Conservation (phyloP, 768 basidiomycete genomes). For the Phlebiopsis gigantea region DNA sequence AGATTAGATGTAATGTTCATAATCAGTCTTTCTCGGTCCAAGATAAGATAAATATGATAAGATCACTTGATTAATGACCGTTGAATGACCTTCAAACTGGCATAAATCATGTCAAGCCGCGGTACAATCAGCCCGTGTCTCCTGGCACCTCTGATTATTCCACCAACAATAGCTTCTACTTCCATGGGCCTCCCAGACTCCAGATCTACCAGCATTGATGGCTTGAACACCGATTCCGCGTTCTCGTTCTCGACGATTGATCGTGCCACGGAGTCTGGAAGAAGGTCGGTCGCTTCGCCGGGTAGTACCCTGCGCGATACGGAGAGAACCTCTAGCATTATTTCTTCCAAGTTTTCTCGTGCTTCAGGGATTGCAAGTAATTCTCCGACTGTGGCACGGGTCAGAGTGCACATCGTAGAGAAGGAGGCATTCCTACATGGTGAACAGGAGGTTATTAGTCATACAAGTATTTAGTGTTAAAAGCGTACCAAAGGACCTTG, state of each 20-base stretch:
- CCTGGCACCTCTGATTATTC: slow-evolving; percentile 18
- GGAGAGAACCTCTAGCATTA: slow-evolving; percentile 27
- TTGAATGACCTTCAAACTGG: slow-evolving; percentile 20
- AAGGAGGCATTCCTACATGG: slow-evolving; percentile 26
- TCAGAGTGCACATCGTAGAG: slow-evolving; percentile 27
- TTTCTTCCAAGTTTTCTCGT: slow-evolving; percentile 15
- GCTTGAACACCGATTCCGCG: slow-evolving; percentile 25
- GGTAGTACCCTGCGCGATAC: slow-evolving; percentile 23
- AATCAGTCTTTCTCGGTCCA: background rate
- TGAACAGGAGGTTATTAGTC: background rate
- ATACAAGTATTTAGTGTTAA: background rate
- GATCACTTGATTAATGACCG: background rate
- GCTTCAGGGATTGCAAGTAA: slow-evolving; percentile 18
- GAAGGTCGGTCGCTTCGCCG: slow-evolving; percentile 4
- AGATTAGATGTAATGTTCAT: background rate
- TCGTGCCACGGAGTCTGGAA: slow-evolving; percentile 22
- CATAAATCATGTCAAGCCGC: slow-evolving; percentile 18
- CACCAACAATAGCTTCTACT: slow-evolving; percentile 32
- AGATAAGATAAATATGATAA: slow-evolving; percentile 2
- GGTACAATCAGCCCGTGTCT: slow-evolving; percentile 12
- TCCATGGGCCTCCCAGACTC: slow-evolving; percentile 33
- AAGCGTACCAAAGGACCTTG: slow-evolving; percentile 25
- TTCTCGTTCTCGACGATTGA: slow-evolving; percentile 22
- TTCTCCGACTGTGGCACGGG: slow-evolving; percentile 21
- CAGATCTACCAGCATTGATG: slow-evolving; percentile 33